Conservation (phyloP, 192 early-diverging fungal genomes). For the Backusella circina region DNA sequence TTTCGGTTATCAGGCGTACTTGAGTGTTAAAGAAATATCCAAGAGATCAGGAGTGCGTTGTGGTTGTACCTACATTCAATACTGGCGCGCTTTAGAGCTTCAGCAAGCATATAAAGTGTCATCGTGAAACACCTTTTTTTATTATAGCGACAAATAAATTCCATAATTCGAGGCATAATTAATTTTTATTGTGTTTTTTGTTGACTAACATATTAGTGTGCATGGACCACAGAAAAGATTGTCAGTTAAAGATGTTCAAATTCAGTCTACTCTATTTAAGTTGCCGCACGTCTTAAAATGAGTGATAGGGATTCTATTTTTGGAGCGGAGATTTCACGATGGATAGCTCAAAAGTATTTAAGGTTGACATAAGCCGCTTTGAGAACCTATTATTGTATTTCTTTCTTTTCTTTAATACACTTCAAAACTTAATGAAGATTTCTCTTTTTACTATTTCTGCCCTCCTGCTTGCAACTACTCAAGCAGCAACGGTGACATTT, state of each 20-base stretch:
- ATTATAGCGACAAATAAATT: background rate
- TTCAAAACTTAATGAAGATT: background rate
- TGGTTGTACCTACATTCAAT: background rate
- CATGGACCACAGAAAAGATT: background rate
- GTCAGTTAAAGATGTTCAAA: background rate
- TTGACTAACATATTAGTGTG: background rate
- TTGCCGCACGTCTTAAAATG: background rate
- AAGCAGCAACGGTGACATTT: conserved; percentile 34
- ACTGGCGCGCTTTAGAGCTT: background rate
- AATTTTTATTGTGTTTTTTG: background rate
- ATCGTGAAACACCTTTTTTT: background rate
- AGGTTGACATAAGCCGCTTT: background rate
- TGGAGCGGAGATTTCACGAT: background rate
- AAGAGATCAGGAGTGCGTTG: background rate
- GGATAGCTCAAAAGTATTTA: background rate
- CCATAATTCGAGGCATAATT: background rate
- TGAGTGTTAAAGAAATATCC: background rate
- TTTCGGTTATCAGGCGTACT: background rate
- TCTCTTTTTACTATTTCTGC: conserved; percentile 6
- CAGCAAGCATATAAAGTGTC: background rate
- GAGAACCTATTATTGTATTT: background rate
- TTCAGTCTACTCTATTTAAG: background rate
- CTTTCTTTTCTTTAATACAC: background rate
- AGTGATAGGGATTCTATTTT: background rate
- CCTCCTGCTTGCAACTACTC: conserved; percentile 14